Conservation (phyloP, 2,329 filamentous ascomycete species). For the Arthrocladium fulminans region DNA sequence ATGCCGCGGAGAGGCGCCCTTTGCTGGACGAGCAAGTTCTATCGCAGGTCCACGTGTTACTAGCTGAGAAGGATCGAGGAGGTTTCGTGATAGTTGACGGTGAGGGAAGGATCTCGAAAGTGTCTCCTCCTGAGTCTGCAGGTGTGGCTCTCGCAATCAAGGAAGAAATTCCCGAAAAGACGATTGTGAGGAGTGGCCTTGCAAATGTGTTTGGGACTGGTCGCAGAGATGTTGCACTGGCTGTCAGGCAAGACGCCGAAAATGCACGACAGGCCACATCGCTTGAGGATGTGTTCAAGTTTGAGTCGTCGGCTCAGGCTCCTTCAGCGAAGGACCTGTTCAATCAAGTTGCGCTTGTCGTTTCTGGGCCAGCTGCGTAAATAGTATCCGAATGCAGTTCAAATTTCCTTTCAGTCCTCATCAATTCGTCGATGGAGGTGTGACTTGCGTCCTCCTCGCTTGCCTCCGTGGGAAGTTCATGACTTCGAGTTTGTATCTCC, state of each 20-base stretch:
- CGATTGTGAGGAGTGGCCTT: conserved; percentile 1
- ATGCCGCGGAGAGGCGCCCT: not conserved
- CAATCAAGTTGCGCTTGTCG: conserved; percentile 12
- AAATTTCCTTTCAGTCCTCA: too few relatives aligned
- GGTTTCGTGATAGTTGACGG: conserved; percentile 6
- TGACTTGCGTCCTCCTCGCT: too few relatives aligned
- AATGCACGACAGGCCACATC: not conserved
- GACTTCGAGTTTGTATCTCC: too few relatives aligned
- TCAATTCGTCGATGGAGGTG: too few relatives aligned
- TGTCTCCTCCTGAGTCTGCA: not conserved
- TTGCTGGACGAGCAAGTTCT: not conserved
- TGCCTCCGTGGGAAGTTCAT: too few relatives aligned
- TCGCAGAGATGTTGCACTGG: not conserved
- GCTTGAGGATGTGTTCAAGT: conserved; percentile 14
- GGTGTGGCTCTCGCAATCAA: not conserved
- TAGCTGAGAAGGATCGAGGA: conserved; percentile 4
- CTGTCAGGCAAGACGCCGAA: not conserved
- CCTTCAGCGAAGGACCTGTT: conserved; percentile 18
- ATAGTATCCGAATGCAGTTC: not conserved
- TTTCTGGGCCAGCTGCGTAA: not conserved
- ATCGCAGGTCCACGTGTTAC: not conserved
- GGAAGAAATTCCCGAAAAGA: not conserved
- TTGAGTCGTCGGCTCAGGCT: conserved; percentile 12
- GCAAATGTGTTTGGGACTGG: conserved; percentile 7
- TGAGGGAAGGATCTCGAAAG: not conserved